A percentile compares a stretch with the other conserved stretches of the same genome.
phyloP scores from a whole-genome alignment of 73 alveolate genomes.

The Paraurostyla sp. region DNA sequence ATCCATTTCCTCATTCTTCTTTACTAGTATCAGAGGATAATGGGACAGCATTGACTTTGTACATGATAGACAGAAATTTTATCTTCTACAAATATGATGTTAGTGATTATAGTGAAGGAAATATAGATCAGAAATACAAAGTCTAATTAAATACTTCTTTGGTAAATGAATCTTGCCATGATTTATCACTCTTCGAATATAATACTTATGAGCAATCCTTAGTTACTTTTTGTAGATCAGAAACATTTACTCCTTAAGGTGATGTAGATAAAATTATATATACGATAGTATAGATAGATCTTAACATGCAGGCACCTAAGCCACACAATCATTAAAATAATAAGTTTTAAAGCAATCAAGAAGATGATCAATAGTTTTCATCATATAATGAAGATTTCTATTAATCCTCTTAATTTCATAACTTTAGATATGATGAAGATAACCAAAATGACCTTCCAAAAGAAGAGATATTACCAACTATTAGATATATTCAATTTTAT shows the following conservation, averaged over 20 bases:
- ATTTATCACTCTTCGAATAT: not conserved
- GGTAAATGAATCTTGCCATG: constrained; percentile 31
- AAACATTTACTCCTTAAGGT: not conserved
- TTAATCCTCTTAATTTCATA: too few species aligned
- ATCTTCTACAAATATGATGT: constrained; percentile 14
- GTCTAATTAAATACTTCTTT: not conserved
- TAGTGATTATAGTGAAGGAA: not conserved
- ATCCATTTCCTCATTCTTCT: constrained; percentile 2
- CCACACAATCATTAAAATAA: too few species aligned
- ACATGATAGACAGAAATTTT: constrained; percentile 28
- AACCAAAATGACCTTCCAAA: too few species aligned
- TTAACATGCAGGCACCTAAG: too few species aligned
- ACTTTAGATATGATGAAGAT: too few species aligned
- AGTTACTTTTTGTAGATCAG: constrained; percentile 11
- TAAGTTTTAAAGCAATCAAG: not conserved
- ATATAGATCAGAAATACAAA: not conserved
- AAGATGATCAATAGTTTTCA: too few species aligned
- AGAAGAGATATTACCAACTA: not conserved
- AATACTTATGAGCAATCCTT: not conserved
- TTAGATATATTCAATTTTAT: not conserved
- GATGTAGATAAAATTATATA: not conserved
- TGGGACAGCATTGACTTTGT: constrained; percentile 10
- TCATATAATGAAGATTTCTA: too few species aligned
- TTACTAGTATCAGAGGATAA: not conserved
- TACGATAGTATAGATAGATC: not conserved